Percentiles rank a stretch among this genome's conserved stretches.
phyloP scores from a whole-genome alignment of 441 rosid genomes.

The Pelargonium citronellum region DNA sequence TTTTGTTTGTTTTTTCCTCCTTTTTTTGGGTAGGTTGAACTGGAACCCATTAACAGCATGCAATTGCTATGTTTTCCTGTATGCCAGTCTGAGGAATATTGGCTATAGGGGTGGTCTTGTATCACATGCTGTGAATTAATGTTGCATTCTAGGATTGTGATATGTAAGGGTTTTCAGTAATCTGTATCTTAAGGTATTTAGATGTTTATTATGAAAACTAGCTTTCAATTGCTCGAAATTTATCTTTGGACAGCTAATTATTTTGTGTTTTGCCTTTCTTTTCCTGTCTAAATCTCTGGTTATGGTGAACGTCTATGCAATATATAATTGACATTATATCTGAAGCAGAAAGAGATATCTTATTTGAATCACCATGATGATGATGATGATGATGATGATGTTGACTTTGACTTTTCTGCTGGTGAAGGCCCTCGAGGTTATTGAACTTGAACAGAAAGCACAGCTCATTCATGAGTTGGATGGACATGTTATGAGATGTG shows the following conservation, averaged over 20 bases:
- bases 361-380: background rate
- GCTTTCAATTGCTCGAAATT: background rate
- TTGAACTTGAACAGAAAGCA: constrained; percentile 81
- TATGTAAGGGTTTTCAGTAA: background rate
- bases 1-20: too few relatives aligned
- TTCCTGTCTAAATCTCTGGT: background rate
- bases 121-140: background rate
- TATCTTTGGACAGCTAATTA: background rate
- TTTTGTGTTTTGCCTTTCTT: background rate
- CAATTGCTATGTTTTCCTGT: background rate
- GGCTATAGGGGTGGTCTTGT: background rate
- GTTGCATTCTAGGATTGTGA: background rate
- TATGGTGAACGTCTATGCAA: background rate
- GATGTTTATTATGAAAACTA: background rate
- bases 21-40: too few relatives aligned
- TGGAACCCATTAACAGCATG: background rate
- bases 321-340: background rate
- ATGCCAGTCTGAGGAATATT: background rate
- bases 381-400: background rate
- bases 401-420: background rate
- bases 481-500: constrained; percentile 89
- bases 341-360: background rate
- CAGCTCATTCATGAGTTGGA: constrained; percentile 77
- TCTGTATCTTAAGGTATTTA: background rate
- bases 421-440: constrained; percentile 86